Evolutionary conservation across 2,329 filamentous ascomycete species (phyloP), one percentile per base, ranked within the genome.

Genomic region (Penicillium sp.): DNA sequence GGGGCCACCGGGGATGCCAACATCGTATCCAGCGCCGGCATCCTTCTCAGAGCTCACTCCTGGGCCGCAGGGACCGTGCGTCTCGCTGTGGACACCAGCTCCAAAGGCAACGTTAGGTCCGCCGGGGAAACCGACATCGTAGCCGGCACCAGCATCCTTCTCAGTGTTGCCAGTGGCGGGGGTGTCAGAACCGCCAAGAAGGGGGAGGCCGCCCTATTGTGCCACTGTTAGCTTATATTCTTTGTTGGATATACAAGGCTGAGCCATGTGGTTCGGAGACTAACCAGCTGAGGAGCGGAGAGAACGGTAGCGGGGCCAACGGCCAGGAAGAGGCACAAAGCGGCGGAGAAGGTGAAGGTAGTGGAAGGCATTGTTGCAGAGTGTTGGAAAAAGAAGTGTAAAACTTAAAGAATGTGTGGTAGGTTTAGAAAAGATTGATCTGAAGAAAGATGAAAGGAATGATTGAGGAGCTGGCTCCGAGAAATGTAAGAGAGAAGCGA

Each of bases 321-420:
- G 44, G 69, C 62, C 31, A 73, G 62, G 25, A 70, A 44, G 2
- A 74, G 67, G 64, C 67, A 72, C 55, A 74, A 37, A 43, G 71
- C 62, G 52, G 69, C 63, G 9, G 69, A 68, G 58, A 69, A 43
- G 49, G 50, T 66, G 60, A 67, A 67, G 49, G 61, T 57, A 51
- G 62, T 63, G 54, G 65, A 62, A 56, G 60, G 52, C 68, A 69
- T 73, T 55, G 25, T 66, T 55, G 25, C 47, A 11, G 37, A 39
- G 19, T 37, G 44, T 55, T 45, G 51, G 51, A 44, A 31, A 6
- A 52, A 26, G 13, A n/a, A 54, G 54, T 54, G 19, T 42, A 37
- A 52, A 51, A 53, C 48, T 54, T n/a, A 61, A 61, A 21, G 57
- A 55, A 57, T 50, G 46, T 50, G 54, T 53, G 29, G 48, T 47